Evolutionary conservation across 768 basidiomycete genomes (phyloP), one percentile per base, ranked within the genome.

Genomic region (Mycena metata): DNA sequence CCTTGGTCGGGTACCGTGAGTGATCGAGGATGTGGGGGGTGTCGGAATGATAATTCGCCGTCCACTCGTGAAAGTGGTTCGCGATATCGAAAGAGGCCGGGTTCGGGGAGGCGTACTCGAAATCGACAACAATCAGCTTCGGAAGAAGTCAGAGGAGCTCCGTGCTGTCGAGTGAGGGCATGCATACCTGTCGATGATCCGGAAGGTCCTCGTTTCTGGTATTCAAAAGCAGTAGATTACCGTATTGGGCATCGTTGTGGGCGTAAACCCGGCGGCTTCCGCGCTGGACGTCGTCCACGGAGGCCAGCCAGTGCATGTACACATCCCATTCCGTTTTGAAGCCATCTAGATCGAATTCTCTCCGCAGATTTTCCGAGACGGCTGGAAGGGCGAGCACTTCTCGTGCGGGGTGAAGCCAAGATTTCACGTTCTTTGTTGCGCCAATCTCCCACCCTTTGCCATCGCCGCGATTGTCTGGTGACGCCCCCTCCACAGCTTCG

Each of bases 21-120:
- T 81, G 77, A 69, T 89, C 81, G 49, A 94, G 88, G 58, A 91
- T 64, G 76, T 94, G 91, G 11, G 94, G 93, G 0, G 83, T 86
- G 6, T 86, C 75, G 42, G 83, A 84, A 76, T 94, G 91, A 79
- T 99, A 99, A 79, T 98, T 86, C 17, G 95, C 91, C 21, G 94
- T 94, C 97, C 98, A 99, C 80, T 99, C 98, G 76, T 94, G 92
- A 81, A 96, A 98, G 79, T 97, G 96, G 79, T 97, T 97, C 64
- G 93, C 97, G 72, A 99, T 96, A 77, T 99, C 98, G 79, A 91
- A 98, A 5, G 95, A 94, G 4, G 96, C 90, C 26, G 96, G 92
- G 76, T 98, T 99, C 6, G 94, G 92, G 0, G 91, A 86, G 16
- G 97, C 95, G 76, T 99, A 99, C 81, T 99, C 98, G 77, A 98